Evolutionary conservation across 345 rosid genomes (phyloP), one percentile per base, ranked within the genome.

Genomic region (Schrenkiella parvula): DNA sequence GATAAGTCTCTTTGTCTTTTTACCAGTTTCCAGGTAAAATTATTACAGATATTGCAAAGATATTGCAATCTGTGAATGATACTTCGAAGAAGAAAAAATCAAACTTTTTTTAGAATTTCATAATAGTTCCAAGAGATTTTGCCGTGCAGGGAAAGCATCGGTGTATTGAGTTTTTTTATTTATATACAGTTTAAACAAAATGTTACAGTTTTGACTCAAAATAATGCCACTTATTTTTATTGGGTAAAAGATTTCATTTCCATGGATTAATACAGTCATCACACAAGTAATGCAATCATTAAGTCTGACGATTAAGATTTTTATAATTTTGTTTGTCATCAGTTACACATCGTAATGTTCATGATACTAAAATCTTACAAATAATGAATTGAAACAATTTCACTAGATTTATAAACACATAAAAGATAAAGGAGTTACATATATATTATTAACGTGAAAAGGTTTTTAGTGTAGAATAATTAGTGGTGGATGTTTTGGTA

Each of bases 201-300:
- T 32, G 57, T 53, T 53, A 39, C 70, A 23, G 18, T 75, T 68
- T 75, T 61, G 64, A 59, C 38, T 47, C 60, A 0, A 51, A 75
- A 75, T 68, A 75, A 75, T 68, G 79, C 43, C 74, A 75, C 59
- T 62, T 64, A 29, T 38, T 21, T 38, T 67, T 39, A 34, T 68
- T 61, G 41, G 63, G 53, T 39, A 11, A 51, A 31, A 37, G 5
- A 6, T 81, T 83, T 83, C 87, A 79, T 77, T 65, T 35, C 88
- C 86, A 19, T n/a, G n/a, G n/a, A n/a, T n/a, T n/a, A n/a, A n/a
- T n/a, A n/a, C n/a, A n/a, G n/a, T n/a, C n/a, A n/a, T n/a, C n/a
- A n/a, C n/a, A n/a, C n/a, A n/a, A n/a, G n/a, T n/a, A n/a, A n/a
- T n/a, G n/a, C n/a, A n/a, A n/a, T n/a, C n/a, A n/a, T n/a, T n/a